phyloP scores from a whole-genome alignment of 2,329 filamentous ascomycete species.

The Fusarium sp. region DNA sequence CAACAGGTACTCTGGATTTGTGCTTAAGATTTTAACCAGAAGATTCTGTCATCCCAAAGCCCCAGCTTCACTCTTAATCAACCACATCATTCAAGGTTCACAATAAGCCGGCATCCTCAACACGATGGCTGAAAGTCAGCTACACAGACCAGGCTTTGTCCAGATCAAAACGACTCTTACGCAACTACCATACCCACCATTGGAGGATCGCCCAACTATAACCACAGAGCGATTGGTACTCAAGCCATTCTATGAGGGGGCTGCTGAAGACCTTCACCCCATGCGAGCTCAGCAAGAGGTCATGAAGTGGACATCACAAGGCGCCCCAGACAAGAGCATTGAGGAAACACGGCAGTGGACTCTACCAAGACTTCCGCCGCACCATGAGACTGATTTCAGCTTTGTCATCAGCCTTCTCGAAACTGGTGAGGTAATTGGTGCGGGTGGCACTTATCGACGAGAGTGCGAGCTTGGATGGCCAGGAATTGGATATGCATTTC shows the following conservation, averaged over 20 bases:
- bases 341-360: background rate
- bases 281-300: slow-evolving; percentile 15
- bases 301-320: slow-evolving; percentile 19
- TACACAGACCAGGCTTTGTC: background rate
- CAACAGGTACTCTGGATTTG: too few species aligned
- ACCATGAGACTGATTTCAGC: background rate
- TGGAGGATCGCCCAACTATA: background rate
- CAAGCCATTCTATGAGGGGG: slow-evolving; percentile 7
- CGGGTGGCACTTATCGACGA: slow-evolving; percentile 3
- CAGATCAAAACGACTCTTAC: slow-evolving; percentile 6
- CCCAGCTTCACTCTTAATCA: too few species aligned
- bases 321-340: background rate
- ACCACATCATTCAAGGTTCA: background rate
- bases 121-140: background rate
- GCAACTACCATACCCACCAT: background rate
- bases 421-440: slow-evolving; percentile 4
- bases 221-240: background rate
- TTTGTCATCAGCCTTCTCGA: slow-evolving; percentile 11
- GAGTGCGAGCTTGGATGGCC: slow-evolving; percentile 20
- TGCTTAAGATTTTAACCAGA: too few species aligned
- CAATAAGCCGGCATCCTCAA: background rate
- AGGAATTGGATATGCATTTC: slow-evolving; percentile 14
- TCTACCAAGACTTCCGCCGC: background rate
- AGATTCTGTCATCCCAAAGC: too few species aligned
- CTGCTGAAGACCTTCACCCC: slow-evolving; percentile 1